Base-by-base conservation (phyloP, 257 asterid species). In the Salvia miltiorrhiza region DNA sequence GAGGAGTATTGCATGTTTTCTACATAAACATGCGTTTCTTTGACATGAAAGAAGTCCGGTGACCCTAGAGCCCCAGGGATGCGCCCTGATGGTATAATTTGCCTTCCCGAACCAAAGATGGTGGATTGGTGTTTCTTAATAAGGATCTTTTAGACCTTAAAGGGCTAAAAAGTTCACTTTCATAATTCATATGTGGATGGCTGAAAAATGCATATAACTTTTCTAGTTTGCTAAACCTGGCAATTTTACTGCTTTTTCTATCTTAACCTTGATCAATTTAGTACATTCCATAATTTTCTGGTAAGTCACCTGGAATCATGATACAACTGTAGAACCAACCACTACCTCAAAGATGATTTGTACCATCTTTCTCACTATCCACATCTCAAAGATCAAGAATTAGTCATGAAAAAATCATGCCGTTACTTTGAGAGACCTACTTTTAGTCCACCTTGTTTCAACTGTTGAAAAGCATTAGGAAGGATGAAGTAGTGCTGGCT, bases 301-400 rank as follows among this genome's bases (percentile, higher is more conserved):
- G 39, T 45, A 23, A 19, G 65, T 28, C 26, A 26, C 72, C 48
- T 70, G 80, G 52, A 63, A 63, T 56, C 28, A 24, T 41, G 63
- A 28, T 43, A 62, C 64, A 55, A 44, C 23, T 11, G 8, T 61
- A 44, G 60, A 65, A 30, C 64, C 44, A 41, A 26, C 28, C 4
- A 49, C 43, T 54, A 54, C 73, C 48, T 70, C 50, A 54, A 53
- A 44, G 62, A 56, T 68, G 20, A 47, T 65, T 16, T 63, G 0
- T 5, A 26, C 44, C 75, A 28, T 26, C 24, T 47, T 16, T 72
- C 3, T 50, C 23, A 5, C 45, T 54, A 45, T 45, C 64, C 33
- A 20, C n/a, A 26, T 24, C 30, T 39, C 39, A 69, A 54, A 47
- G 26, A 56, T 73, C 53, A 47, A 17, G 11, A 35, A 37, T 56